phyloP scores from a whole-genome alignment of 768 basidiomycete genomes.

The Lactarius pseudohatsudake region DNA sequence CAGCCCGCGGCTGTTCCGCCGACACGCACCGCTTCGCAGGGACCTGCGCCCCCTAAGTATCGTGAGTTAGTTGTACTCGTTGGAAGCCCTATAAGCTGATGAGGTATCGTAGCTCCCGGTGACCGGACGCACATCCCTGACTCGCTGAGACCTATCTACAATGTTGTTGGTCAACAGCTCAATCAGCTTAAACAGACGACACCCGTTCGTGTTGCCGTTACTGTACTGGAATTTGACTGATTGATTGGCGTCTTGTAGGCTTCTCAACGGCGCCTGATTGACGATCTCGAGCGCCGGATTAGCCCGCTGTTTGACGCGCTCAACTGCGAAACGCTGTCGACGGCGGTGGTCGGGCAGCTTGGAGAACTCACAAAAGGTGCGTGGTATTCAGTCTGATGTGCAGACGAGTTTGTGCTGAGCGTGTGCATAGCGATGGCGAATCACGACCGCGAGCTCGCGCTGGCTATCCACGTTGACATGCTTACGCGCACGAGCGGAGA shows the following conservation, averaged over 20 bases:
- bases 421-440: conserved; percentile 69
- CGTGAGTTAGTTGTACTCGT: conserved; percentile 47
- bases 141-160: conserved; percentile 59
- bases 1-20: conserved; percentile 18
- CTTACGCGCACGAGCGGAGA: conserved; percentile 77
- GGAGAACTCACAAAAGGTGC: conserved; percentile 70
- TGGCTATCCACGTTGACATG: conserved; percentile 83
- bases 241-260: conserved; percentile 46
- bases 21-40: conserved; percentile 13
- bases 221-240: neutral
- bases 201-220: conserved; percentile 56
- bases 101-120: conserved; percentile 61
- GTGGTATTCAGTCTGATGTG: conserved; percentile 24
- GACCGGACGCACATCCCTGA: conserved; percentile 92
- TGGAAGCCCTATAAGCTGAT: conserved; percentile 13
- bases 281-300: conserved; percentile 84
- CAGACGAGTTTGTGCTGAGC: conserved; percentile 4
- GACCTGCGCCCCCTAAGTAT: conserved; percentile 46
- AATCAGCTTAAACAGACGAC: conserved; percentile 66
- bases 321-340: conserved; percentile 83
- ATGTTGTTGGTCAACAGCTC: conserved; percentile 63
- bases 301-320: conserved; percentile 88
- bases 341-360: conserved; percentile 68
- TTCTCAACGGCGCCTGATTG: conserved; percentile 78
- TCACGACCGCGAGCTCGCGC: conserved; percentile 71